phyloP scores from a whole-genome alignment of 2,329 filamentous ascomycete species.

The Hypoxylon sp. region DNA sequence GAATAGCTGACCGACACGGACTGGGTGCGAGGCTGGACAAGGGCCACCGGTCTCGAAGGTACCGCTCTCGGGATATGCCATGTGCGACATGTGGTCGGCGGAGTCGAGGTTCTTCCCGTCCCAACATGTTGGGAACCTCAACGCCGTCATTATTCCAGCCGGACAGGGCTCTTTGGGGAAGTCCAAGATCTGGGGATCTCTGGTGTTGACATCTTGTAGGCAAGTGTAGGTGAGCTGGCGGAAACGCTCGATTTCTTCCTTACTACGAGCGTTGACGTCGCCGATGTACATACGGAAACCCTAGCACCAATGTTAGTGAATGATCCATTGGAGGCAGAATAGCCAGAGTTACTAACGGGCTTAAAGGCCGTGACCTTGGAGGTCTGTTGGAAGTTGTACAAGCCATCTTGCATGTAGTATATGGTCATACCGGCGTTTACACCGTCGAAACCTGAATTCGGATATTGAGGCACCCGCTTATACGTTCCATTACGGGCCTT shows the following conservation, averaged over 20 bases:
- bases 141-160: conserved; percentile 61
- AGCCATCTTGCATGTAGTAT: conserved; percentile 59
- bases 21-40: conserved; percentile 57
- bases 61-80: conserved; percentile 59
- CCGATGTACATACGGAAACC: conserved; percentile 64
- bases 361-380: conserved; percentile 62
- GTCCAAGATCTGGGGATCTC: conserved; percentile 57
- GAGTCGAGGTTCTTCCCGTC: conserved; percentile 62
- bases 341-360: conserved; percentile 47
- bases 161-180: conserved; percentile 58
- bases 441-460: conserved; percentile 49
- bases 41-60: conserved; percentile 55
- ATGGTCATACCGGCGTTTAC: conserved; percentile 61
- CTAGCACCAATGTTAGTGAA: conserved; percentile 40
- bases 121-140: conserved; percentile 65
- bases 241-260: conserved; percentile 56
- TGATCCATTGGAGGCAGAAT: conserved; percentile 4
- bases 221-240: conserved; percentile 62
- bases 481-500: conserved; percentile 50
- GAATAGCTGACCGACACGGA: conserved; percentile 59
- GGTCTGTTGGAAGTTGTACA: conserved; percentile 53
- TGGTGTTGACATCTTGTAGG: conserved; percentile 56
- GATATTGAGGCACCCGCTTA: conserved; percentile 51
- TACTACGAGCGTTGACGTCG: conserved; percentile 55
- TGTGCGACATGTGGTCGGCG: conserved; percentile 59